Conservation (phyloP, 2,329 filamentous ascomycete species). For the Colletotrichum sp. region DNA sequence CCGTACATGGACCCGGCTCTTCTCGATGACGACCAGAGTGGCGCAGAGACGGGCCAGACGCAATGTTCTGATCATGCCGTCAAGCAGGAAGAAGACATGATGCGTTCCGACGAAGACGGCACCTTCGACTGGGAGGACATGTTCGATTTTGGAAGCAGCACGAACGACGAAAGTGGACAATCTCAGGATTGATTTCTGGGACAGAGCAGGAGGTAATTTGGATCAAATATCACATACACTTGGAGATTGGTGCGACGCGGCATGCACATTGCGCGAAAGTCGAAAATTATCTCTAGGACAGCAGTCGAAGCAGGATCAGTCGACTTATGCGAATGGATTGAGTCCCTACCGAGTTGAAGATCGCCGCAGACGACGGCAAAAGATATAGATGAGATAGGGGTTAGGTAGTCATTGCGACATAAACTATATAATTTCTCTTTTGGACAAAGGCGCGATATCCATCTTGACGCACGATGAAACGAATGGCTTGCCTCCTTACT, state of each 20-base stretch:
- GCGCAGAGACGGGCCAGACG: not conserved
- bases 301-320: not conserved
- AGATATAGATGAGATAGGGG: not conserved
- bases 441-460: not conserved
- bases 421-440: not conserved
- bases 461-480: constrained; percentile 4
- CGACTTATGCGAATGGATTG: not conserved
- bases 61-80: not conserved
- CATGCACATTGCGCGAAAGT: not conserved
- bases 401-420: constrained; percentile 8
- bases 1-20: not conserved
- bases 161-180: not conserved
- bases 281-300: not conserved
- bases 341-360: not conserved
- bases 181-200: not conserved
- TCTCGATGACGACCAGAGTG: not conserved
- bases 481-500: not conserved
- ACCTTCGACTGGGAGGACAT: not conserved
- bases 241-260: not conserved
- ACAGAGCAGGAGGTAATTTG: not conserved
- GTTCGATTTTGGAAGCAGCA: not conserved
- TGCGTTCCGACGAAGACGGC: not conserved
- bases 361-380: not conserved
- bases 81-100: not conserved
- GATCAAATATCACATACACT: not conserved